These are phyloP conservation scores for Apiospora koreana DNA, from an alignment of 2,329 filamentous ascomycete species.

Conservation along the genomic window DNA sequence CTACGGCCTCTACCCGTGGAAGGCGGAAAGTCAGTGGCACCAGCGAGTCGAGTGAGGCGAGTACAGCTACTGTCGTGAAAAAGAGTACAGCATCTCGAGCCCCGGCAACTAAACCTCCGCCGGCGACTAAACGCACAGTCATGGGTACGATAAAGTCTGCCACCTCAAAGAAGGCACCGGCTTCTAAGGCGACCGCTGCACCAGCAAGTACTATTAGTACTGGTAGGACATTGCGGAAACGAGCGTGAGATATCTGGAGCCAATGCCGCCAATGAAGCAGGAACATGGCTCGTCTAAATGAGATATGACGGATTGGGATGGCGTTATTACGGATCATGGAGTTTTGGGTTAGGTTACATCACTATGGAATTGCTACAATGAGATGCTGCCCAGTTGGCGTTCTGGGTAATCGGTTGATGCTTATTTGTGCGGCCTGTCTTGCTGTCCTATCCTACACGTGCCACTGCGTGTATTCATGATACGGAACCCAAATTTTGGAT, in stretches of 20 bases:
- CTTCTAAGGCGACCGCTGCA: slow-evolving; percentile 40
- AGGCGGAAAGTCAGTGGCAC: slow-evolving; percentile 56
- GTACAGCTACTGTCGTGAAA: slow-evolving; percentile 65
- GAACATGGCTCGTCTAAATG: slow-evolving; percentile 15
- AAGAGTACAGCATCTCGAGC: slow-evolving; percentile 46
- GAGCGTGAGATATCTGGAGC: slow-evolving; percentile 37
- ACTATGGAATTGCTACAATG: slow-evolving; percentile 15
- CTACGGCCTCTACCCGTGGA: slow-evolving; percentile 47
- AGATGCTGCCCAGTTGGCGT: not conserved
- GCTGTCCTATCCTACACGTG: not conserved
- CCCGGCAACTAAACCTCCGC: slow-evolving; percentile 36
- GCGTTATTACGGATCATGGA: slow-evolving; percentile 20
- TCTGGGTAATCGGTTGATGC: not conserved
- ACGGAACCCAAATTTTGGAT: not conserved
- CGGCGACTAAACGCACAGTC: slow-evolving; percentile 50
- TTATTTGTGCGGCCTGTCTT: not conserved
- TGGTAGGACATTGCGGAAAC: slow-evolving; percentile 54
- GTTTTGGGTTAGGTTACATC: slow-evolving; percentile 8
- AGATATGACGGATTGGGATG: slow-evolving; percentile 13
- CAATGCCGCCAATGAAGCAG: not conserved
- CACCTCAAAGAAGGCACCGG: slow-evolving; percentile 50
- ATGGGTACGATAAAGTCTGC: slow-evolving; percentile 54
- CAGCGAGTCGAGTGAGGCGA: slow-evolving; percentile 65
- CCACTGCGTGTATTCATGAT: not conserved
- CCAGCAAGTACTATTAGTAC: slow-evolving; percentile 40